phyloP scores from a whole-genome alignment of 805 yeast genomes.

The Trichomonascus vanleenenianus region DNA sequence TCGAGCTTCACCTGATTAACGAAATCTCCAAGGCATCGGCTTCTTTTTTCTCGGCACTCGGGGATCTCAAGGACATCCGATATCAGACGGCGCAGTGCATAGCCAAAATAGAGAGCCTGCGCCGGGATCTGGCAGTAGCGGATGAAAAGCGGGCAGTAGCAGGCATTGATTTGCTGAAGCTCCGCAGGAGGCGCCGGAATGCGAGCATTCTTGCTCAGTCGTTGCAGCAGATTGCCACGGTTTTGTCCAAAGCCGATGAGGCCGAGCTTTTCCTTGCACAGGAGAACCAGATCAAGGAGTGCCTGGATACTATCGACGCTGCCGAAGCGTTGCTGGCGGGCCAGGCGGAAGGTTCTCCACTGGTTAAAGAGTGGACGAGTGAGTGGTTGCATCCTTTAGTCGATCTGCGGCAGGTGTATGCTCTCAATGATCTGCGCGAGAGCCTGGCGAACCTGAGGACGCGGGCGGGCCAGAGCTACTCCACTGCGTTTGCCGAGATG shows the following conservation, averaged over 20 bases:
- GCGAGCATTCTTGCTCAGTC: slow-evolving; percentile 57
- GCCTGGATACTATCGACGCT: slow-evolving; percentile 51
- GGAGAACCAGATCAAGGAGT: slow-evolving; percentile 39
- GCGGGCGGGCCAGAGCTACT: slow-evolving; percentile 65
- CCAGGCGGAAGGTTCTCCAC: slow-evolving; percentile 21
- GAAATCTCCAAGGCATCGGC: slow-evolving; percentile 82
- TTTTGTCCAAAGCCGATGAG: slow-evolving; percentile 38
- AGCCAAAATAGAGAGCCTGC: slow-evolving; percentile 39
- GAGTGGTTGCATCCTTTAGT: slow-evolving; percentile 30
- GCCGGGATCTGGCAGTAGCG: slow-evolving; percentile 36
- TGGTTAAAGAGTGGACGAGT: slow-evolving; percentile 9
- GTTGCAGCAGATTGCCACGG: slow-evolving; percentile 44
- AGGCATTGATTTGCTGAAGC: slow-evolving; percentile 44
- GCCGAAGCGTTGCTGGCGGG: slow-evolving; percentile 57
- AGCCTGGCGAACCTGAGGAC: slow-evolving; percentile 47
- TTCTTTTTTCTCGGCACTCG: slow-evolving; percentile 77
- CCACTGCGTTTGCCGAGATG: slow-evolving; percentile 45
- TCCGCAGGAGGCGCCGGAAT: slow-evolving; percentile 47
- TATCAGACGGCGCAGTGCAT: slow-evolving; percentile 46
- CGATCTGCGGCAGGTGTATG: slow-evolving; percentile 41
- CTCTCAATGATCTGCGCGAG: slow-evolving; percentile 43
- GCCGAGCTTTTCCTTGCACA: slow-evolving; percentile 41
- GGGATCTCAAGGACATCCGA: slow-evolving; percentile 58
- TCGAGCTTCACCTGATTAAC: slow-evolving; percentile 70
- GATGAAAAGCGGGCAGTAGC: slow-evolving; percentile 43